Evolutionary conservation across 768 basidiomycete genomes (phyloP), one percentile per base, ranked within the genome.

Genomic region (Russula compacta): DNA sequence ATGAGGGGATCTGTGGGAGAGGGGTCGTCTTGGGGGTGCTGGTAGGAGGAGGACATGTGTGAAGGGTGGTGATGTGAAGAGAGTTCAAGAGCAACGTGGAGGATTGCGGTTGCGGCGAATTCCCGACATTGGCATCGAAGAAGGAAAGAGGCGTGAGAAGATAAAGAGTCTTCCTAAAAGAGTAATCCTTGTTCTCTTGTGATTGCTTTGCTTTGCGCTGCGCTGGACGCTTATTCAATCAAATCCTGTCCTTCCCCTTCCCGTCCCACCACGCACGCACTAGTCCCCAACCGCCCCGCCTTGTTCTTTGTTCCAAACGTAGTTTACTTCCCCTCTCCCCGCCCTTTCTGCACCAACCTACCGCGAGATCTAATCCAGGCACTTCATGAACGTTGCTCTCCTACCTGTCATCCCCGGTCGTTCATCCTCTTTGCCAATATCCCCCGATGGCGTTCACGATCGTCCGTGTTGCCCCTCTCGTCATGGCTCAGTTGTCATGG

Each of bases 401-500:
- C 11, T 64, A 3, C 47, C 64, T 21, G 44, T 44, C 47, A 42
- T 57, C 4, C 44, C 64, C 14, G 35, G 46, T 47, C 65, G 63
- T 35, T 64, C 65, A 9, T 56, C 66, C 35, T 66, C 66, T 33
- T 53, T 66, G 39, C 64, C 66, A 1, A 55, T 54, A 3, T 47
- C 59, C n/a, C 4, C 50, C 2, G 48, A 57, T 40, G 33, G 6
- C 6, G 32, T 58, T 6, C 64, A 53, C 29, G 49, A 60, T 21
- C 36, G 19, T 8, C 35, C 47, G 7, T 66, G 50, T 14, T 56
- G 17, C 32, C 52, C 63, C 21, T 60, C 55, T 39, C 59, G 59
- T 24, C 63, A 54, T 53, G 52, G 48, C 21, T 61, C 60, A 9
- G 32, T 44, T 15, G 66, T 66, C 54, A 61, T 64, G 56, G 66